These are phyloP conservation scores for Babesia microti DNA, from an alignment of 169 alveolate genomes.

Conservation along the genomic window DNA sequence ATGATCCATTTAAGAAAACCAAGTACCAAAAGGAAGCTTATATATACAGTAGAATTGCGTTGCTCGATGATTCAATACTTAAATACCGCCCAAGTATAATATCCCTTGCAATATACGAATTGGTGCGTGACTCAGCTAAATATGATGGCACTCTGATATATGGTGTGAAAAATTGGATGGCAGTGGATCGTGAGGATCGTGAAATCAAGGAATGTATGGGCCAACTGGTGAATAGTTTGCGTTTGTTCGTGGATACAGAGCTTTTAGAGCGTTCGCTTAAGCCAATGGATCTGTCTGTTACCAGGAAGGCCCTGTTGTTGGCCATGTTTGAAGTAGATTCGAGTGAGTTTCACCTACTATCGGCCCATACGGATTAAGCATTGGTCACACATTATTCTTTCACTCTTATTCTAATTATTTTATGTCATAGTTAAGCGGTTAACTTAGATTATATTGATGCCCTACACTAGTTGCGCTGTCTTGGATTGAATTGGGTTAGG, in stretches of 20 bases:
- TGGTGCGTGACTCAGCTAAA: conserved; percentile 20
- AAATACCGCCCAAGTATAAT: conserved; percentile 23
- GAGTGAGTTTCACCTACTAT: too few species aligned
- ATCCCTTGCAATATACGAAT: conserved; percentile 23
- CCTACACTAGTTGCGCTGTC: too few species aligned
- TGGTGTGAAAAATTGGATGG: conserved; percentile 20
- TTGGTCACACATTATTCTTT: too few species aligned
- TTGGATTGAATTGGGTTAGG: too few species aligned
- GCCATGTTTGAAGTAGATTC: too few species aligned
- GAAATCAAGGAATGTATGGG: conserved; percentile 20
- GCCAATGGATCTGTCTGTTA: too few species aligned
- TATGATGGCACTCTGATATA: conserved; percentile 5
- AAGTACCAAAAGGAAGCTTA: conserved; percentile 22
- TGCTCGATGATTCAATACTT: conserved; percentile 43
- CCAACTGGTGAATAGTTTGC: conserved; percentile 14
- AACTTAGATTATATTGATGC: too few species aligned
- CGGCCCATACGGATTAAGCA: too few species aligned
- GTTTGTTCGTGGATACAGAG: conserved; percentile 35
- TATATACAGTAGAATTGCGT: conserved; percentile 33
- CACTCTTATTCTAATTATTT: too few species aligned
- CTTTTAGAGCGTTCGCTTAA: too few species aligned
- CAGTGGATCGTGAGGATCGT: conserved; percentile 18
- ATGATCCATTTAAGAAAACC: conserved; percentile 20
- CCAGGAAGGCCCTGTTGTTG: too few species aligned
- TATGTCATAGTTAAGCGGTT: too few species aligned